Base-by-base conservation (phyloP, 352 stramenopile genomes). In the Pythium periplocum region DNA sequence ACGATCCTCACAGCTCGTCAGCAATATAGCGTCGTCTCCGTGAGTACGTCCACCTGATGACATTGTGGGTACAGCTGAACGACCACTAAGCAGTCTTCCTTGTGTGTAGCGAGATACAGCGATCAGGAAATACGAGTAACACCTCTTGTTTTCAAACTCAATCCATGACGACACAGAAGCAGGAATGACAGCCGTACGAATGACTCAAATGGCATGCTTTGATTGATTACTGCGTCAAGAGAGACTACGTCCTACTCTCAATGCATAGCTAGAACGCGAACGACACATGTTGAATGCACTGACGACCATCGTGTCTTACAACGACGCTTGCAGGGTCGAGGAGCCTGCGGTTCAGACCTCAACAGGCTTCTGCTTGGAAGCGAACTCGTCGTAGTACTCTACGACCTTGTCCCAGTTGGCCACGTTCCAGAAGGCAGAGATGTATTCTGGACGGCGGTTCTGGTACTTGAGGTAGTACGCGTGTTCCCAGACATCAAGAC, bases 351-450 rank as follows among this genome's bases (percentile, higher is more conserved):
- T 81, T 93, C 76, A 93, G 59, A 93, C 72, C 45, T 91, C 77
- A 47, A 96, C 86, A 36, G 85, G 63, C 74, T 90, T 84, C 51
- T 74, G 69, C 73, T 93, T 86, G 11, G 78, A 88, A 51, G 86
- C 86, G 64, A 92, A 95, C 17, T 93, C 61, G 75, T 95, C 84
- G 68, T 96, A 96, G 83, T 95, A 94, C 67, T 95, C 75, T 30
- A 90, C 85, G 42, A 96, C 90, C 76, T 94, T 91, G 72, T 95
- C 83, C 87, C 87, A 97, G 85, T 97, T 97, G 66, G 89, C 93
- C 58, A 99, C 93, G 80, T 98, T 98, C 96, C 96, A 99, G 78
- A 97, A 98, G 61, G 95, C 97, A 47, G 83, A 87, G 62, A 99
- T 97, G 88, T 98, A 98, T 71, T 98, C 90, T 12, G 93, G 87